Conservation (phyloP, 495 filamentous ascomycete species). For the Xylaria venustula region DNA sequence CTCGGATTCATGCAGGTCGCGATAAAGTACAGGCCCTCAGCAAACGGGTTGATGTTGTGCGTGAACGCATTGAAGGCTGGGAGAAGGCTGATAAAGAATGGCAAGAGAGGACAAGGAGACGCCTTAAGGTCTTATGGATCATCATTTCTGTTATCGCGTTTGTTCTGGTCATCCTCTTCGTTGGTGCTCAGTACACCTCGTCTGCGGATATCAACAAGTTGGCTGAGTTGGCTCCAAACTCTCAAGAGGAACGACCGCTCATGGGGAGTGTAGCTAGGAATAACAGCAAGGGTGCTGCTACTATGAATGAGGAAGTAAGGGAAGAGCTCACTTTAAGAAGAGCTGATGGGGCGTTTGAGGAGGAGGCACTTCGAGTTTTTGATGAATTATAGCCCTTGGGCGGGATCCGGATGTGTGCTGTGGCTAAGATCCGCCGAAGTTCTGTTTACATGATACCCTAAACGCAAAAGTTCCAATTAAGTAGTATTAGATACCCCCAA, state of each 20-base stretch:
- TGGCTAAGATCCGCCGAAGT: not conserved
- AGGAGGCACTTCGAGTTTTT: slow-evolving; percentile 36
- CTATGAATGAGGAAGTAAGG: slow-evolving; percentile 25
- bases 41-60: slow-evolving; percentile 63
- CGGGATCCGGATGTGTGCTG: not conserved
- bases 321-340: slow-evolving; percentile 20
- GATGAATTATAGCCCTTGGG: slow-evolving; percentile 37
- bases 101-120: slow-evolving; percentile 64
- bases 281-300: slow-evolving; percentile 15
- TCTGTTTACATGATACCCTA: not conserved
- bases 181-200: slow-evolving; percentile 38
- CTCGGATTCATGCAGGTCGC: slow-evolving; percentile 62
- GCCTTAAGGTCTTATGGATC: slow-evolving; percentile 62
- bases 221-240: slow-evolving; percentile 1
- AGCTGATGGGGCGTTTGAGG: slow-evolving; percentile 12
- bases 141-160: slow-evolving; percentile 46
- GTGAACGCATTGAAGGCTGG: slow-evolving; percentile 65
- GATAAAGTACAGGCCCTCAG: slow-evolving; percentile 63
- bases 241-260: slow-evolving; percentile 3
- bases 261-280: slow-evolving; percentile 14
- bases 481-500: slow-evolving; percentile 7
- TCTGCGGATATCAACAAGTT: slow-evolving; percentile 12
- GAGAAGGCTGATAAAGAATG: slow-evolving; percentile 70
- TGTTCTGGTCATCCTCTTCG: slow-evolving; percentile 42
- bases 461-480: not conserved